phyloP scores from a whole-genome alignment of 192 early-diverging fungal species.

The Physocladia obscura region DNA sequence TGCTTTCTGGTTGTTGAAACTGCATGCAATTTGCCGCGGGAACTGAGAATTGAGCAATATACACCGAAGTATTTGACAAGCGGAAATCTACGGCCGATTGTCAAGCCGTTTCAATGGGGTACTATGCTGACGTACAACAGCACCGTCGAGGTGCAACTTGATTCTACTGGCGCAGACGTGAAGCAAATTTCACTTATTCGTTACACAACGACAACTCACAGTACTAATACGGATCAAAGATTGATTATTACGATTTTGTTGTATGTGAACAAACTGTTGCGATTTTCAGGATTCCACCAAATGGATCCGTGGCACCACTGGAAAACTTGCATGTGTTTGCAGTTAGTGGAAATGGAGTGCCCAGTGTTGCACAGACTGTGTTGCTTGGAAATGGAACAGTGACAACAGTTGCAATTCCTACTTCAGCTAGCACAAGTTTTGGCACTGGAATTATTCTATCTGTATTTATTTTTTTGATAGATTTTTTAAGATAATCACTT shows the following conservation, averaged over 20 bases:
- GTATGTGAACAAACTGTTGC: conserved; percentile 15
- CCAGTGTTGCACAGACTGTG: conserved; percentile 29
- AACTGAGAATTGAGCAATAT: too few relatives aligned
- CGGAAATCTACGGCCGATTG: neutral
- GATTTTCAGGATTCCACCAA: conserved; percentile 31
- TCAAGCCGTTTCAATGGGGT: too few relatives aligned
- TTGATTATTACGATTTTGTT: conserved; percentile 15
- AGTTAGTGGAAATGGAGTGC: conserved; percentile 24
- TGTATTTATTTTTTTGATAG: too few relatives aligned
- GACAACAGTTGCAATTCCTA: neutral
- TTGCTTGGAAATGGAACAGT: conserved; percentile 8
- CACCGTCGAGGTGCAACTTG: conserved; percentile 6
- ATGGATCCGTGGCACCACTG: conserved; percentile 33
- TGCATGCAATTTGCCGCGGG: too few relatives aligned
- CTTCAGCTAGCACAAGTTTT: too few relatives aligned
- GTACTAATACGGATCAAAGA: conserved; percentile 33
- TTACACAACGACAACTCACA: conserved; percentile 36
- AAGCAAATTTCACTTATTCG: conserved; percentile 18
- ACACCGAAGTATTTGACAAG: neutral
- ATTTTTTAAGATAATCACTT: too few relatives aligned
- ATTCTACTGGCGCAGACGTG: neutral
- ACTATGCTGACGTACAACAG: conserved; percentile 4
- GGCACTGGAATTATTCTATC: too few relatives aligned
- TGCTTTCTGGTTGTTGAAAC: too few relatives aligned
- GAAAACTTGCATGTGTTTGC: conserved; percentile 49